Conservation (phyloP, 1,284 basidiomycete genomes). For the Flammula alnicola region DNA sequence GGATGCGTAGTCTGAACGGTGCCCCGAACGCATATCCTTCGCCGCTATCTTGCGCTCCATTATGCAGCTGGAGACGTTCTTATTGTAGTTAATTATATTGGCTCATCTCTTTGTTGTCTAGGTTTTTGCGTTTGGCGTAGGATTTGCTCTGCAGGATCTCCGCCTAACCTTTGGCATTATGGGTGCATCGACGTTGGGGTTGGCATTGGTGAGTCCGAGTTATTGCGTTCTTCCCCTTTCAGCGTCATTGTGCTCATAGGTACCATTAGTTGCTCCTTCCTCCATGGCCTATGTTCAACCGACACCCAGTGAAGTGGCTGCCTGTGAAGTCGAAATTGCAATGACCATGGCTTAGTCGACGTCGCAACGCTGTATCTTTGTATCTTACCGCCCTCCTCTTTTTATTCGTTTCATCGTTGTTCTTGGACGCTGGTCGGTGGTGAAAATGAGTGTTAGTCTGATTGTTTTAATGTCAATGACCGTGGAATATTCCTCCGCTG, state of each 20-base stretch:
- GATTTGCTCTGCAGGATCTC: slow-evolving; percentile 65
- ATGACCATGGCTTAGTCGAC: not conserved
- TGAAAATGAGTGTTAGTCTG: too few relatives aligned
- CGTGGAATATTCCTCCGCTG: too few relatives aligned
- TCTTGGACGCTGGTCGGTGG: too few relatives aligned
- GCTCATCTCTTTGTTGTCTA: slow-evolving; percentile 30
- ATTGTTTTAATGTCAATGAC: too few relatives aligned
- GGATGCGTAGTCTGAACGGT: too few relatives aligned
- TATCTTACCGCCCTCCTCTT: not conserved
- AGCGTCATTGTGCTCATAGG: slow-evolving; percentile 10
- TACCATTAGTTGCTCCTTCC: slow-evolving; percentile 60
- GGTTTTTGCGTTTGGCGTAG: slow-evolving; percentile 67
- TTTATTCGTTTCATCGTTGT: slow-evolving; percentile 2
- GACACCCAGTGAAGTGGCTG: slow-evolving; percentile 69
- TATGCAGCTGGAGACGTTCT: too few relatives aligned
- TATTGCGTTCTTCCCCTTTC: not conserved
- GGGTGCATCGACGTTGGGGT: slow-evolving; percentile 45
- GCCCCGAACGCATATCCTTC: too few relatives aligned
- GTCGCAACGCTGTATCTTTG: not conserved
- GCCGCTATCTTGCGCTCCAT: too few relatives aligned
- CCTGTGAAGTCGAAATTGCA: slow-evolving; percentile 38
- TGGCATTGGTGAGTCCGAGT: slow-evolving; percentile 55
- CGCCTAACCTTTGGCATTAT: slow-evolving; percentile 62
- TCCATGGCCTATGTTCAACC: slow-evolving; percentile 71
- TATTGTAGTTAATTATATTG: not conserved